phyloP scores from a whole-genome alignment of 2,329 filamentous ascomycete species.

The Cercospora sesami region DNA sequence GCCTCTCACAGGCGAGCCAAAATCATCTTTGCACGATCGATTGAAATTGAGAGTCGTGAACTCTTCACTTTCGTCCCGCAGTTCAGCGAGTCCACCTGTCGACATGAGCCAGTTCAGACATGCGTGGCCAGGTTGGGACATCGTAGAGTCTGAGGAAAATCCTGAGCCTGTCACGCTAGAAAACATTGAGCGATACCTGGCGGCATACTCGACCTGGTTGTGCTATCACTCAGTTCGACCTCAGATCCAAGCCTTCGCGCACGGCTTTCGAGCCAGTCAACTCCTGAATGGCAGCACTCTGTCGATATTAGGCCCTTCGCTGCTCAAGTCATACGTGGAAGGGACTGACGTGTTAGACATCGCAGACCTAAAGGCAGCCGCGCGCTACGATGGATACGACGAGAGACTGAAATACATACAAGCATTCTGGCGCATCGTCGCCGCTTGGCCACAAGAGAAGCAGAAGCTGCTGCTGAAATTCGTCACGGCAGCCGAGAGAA shows the following conservation, averaged over 20 bases:
- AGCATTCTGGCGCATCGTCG: slow-evolving; percentile 83
- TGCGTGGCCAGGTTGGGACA: slow-evolving; percentile 59
- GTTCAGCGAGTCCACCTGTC: neutral
- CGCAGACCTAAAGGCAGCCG: slow-evolving; percentile 65
- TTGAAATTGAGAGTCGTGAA: slow-evolving; percentile 7
- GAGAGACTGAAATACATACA: slow-evolving; percentile 66
- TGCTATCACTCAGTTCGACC: slow-evolving; percentile 73
- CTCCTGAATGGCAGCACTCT: slow-evolving; percentile 26
- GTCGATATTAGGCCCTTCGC: slow-evolving; percentile 63
- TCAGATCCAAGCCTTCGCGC: slow-evolving; percentile 77
- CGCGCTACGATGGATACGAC: slow-evolving; percentile 81
- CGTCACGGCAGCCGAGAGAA: slow-evolving; percentile 86
- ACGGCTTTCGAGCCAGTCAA: slow-evolving; percentile 62
- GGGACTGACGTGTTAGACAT: slow-evolving; percentile 81
- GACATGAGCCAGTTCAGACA: slow-evolving; percentile 11
- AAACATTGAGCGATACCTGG: slow-evolving; percentile 76
- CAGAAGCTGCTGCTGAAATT: slow-evolving; percentile 82
- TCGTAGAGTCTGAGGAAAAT: slow-evolving; percentile 24
- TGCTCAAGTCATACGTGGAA: slow-evolving; percentile 78
- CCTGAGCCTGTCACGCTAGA: slow-evolving; percentile 76
- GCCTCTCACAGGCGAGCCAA: neutral
- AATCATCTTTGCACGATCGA: neutral
- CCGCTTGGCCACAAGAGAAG: slow-evolving; percentile 65
- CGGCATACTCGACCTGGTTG: slow-evolving; percentile 81
- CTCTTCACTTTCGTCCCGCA: neutral